These are phyloP conservation scores for Casaregolazyma suthepensis DNA, from an alignment of 1,139 yeast species.

Conservation along the genomic window DNA sequence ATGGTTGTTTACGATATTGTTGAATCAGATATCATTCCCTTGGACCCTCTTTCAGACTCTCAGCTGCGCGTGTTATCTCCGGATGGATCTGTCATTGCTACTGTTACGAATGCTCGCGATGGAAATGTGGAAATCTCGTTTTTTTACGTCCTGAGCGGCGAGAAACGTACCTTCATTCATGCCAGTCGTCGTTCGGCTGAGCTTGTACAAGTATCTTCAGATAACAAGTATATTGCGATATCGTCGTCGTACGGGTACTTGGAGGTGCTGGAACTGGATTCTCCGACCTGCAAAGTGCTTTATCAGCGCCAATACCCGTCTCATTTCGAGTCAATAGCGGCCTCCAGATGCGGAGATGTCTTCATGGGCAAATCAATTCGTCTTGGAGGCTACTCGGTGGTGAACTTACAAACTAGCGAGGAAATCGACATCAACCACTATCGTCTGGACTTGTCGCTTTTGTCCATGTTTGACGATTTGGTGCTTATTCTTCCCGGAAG, in stretches of 20 bases:
- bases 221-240: slow-evolving; percentile 14
- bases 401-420: slow-evolving; percentile 23
- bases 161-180: slow-evolving; percentile 1
- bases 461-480: slow-evolving; percentile 20
- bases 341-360: slow-evolving; percentile 26
- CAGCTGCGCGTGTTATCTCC: not conserved
- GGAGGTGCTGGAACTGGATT: slow-evolving; percentile 12
- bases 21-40: not conserved
- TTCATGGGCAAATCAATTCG: slow-evolving; percentile 27
- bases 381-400: slow-evolving; percentile 28
- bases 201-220: slow-evolving; percentile 11
- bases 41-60: not conserved
- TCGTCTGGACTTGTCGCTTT: slow-evolving; percentile 26
- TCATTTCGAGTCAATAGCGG: slow-evolving; percentile 24
- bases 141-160: not conserved
- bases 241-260: slow-evolving; percentile 15
- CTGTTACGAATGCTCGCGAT: not conserved
- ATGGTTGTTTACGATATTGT: slow-evolving; percentile 4
- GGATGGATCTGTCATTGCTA: slow-evolving; percentile 4
- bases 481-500: slow-evolving; percentile 25
- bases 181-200: slow-evolving; percentile 7
- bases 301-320: slow-evolving; percentile 29
- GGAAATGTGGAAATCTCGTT: not conserved
- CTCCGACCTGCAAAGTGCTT: slow-evolving; percentile 13
- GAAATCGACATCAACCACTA: slow-evolving; percentile 31